These are phyloP conservation scores for Daldinia bambusicola DNA, from an alignment of 495 filamentous ascomycete species.

Conservation along the genomic window DNA sequence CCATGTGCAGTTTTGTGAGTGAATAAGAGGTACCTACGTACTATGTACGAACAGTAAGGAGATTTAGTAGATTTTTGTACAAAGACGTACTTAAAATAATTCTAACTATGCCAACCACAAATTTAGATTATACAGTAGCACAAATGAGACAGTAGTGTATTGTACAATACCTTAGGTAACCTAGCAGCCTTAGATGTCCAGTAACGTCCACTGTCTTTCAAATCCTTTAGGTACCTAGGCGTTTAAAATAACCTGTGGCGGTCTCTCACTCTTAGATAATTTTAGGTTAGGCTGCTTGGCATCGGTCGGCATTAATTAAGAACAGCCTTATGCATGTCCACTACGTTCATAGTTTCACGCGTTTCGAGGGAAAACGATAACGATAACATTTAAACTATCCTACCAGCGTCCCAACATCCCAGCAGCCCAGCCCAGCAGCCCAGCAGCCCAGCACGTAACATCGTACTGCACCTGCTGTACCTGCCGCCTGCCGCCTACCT, in stretches of 20 bases:
- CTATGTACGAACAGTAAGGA: too few relatives aligned
- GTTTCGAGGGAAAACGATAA: conserved; percentile 40
- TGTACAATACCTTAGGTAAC: neutral
- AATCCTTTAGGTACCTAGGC: neutral
- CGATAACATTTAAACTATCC: conserved; percentile 29
- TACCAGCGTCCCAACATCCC: too few relatives aligned
- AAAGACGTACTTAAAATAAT: too few relatives aligned
- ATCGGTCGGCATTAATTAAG: conserved; percentile 21
- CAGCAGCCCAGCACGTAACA: neutral
- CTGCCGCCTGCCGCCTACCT: neutral
- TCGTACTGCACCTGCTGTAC: neutral
- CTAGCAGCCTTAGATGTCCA: neutral
- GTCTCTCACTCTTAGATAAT: conserved; percentile 1
- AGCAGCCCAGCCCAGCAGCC: neutral
- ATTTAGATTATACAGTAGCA: too few relatives aligned
- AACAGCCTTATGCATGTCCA: conserved; percentile 27
- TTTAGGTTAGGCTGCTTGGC: neutral
- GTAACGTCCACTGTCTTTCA: too few relatives aligned
- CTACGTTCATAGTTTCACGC: conserved; percentile 30
- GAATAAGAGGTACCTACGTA: too few relatives aligned
- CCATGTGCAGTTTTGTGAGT: too few relatives aligned
- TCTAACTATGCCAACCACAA: too few relatives aligned
- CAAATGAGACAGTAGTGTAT: neutral
- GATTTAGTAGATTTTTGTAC: too few relatives aligned
- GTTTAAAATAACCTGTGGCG: neutral